Evolutionary conservation across 1,284 basidiomycete genomes (phyloP).

Genomic region (Microbotryomycetes sp.): DNA sequence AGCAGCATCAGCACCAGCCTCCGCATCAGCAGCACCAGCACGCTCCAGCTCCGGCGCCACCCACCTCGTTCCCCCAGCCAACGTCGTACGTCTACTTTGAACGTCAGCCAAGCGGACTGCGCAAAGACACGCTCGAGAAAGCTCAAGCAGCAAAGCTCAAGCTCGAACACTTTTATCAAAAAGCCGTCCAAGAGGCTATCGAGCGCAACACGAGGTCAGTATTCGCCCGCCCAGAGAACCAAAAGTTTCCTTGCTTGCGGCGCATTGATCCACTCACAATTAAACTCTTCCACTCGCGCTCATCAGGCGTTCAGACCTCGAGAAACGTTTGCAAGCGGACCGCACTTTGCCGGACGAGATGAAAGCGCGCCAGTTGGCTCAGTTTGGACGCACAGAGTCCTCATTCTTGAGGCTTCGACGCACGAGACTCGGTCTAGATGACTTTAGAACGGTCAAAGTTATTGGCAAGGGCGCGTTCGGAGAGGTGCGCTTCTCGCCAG

Average conservation of each 20-base stretch:
- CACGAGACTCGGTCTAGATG: conserved; percentile 84
- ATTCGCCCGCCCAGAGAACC: background rate
- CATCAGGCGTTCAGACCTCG: conserved; percentile 78
- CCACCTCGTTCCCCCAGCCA: conserved; percentile 34
- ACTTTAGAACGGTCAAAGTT: conserved; percentile 96
- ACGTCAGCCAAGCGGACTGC: conserved; percentile 72
- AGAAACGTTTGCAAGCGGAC: conserved; percentile 74
- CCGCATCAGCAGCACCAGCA: background rate
- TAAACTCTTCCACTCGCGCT: conserved; percentile 8
- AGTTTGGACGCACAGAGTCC: conserved; percentile 84
- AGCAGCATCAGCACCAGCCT: background rate
- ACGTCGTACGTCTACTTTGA: conserved; percentile 92
- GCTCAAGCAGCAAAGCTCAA: conserved; percentile 94
- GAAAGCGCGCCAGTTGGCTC: conserved; percentile 72
- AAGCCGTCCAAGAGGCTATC: conserved; percentile 83
- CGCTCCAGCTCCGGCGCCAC: background rate
- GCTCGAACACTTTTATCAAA: conserved; percentile 95
- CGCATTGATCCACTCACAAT: conserved; percentile 1
- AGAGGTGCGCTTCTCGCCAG: conserved; percentile 55
- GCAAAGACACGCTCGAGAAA: conserved; percentile 79
- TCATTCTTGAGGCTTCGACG: conserved; percentile 75
- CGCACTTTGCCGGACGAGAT: conserved; percentile 34
- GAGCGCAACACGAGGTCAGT: conserved; percentile 73
- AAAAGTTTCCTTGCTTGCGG: background rate
- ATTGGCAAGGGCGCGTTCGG: conserved; percentile 99